These are phyloP conservation scores for Aspergillus steynii DNA, from an alignment of 495 filamentous ascomycete species.

Conservation along the genomic window DNA sequence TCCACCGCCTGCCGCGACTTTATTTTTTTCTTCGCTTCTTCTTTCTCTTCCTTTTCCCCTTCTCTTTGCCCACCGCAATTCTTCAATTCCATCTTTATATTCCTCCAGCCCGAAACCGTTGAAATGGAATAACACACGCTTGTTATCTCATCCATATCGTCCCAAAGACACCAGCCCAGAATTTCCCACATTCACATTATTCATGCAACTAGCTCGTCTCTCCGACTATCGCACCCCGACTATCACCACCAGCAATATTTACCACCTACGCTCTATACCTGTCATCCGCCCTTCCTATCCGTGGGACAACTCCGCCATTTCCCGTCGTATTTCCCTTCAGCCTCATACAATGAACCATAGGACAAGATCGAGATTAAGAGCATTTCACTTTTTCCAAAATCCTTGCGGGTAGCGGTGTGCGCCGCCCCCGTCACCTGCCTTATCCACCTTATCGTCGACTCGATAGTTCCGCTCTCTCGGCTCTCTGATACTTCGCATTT, in stretches of 20 bases:
- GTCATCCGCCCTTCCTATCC: neutral
- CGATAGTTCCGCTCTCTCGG: neutral
- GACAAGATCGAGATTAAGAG: constrained; percentile 15
- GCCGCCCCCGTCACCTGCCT: neutral
- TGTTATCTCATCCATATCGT: constrained; percentile 3
- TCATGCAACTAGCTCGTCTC: neutral
- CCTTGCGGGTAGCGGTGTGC: constrained; percentile 23
- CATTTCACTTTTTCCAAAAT: constrained; percentile 15
- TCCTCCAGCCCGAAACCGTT: neutral
- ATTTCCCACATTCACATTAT: neutral
- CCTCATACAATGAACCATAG: constrained; percentile 14
- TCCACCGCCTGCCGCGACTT: neutral
- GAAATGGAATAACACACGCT: constrained; percentile 26
- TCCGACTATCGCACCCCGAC: neutral
- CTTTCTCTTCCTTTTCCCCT: constrained; percentile 1
- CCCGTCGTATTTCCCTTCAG: neutral
- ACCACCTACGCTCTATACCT: neutral
- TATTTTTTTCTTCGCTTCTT: neutral
- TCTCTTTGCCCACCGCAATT: neutral
- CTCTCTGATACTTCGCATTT: neutral
- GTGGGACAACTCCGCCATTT: neutral
- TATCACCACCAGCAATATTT: neutral
- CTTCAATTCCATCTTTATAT: constrained; percentile 1
- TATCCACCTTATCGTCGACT: neutral
- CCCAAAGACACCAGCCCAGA: neutral